These are phyloP conservation scores for Macaranga tanarius DNA, from an alignment of 441 rosid species.

Conservation along the genomic window DNA sequence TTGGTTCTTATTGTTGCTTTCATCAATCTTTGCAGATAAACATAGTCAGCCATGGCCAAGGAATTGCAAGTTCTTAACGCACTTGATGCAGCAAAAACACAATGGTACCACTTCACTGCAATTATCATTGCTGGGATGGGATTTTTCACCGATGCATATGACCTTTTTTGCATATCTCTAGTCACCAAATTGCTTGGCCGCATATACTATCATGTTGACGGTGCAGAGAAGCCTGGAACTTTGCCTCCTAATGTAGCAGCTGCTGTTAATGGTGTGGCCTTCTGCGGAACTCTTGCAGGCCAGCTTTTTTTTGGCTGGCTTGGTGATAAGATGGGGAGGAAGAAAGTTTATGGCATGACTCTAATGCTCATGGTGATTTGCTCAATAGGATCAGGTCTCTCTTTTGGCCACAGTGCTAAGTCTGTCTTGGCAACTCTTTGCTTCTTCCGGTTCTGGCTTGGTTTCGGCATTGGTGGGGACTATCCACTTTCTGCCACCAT, in stretches of 20 bases:
- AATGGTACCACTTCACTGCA: constrained; percentile 84
- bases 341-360: constrained; percentile 76
- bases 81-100: constrained; percentile 82
- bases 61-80: constrained; percentile 63
- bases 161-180: constrained; percentile 75
- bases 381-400: constrained; percentile 68
- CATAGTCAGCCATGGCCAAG: constrained; percentile 36
- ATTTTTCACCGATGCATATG: constrained; percentile 83
- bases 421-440: constrained; percentile 66
- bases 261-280: constrained; percentile 78
- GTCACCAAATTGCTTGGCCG: constrained; percentile 83
- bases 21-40: constrained; percentile 11
- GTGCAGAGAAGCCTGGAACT: constrained; percentile 58
- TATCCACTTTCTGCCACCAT: constrained; percentile 86
- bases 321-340: constrained; percentile 76
- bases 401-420: constrained; percentile 50
- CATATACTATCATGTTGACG: constrained; percentile 65
- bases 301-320: constrained; percentile 95
- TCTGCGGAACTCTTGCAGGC: constrained; percentile 66
- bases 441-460: constrained; percentile 92
- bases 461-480: constrained; percentile 87
- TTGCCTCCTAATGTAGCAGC: constrained; percentile 77
- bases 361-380: constrained; percentile 65
- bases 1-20: background rate
- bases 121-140: constrained; percentile 84